Percentiles rank a stretch among this genome's conserved stretches.
These are phyloP conservation scores for Heracleum sosnowskyi DNA, from an alignment of 129 eudicot genomes.

Conservation along the genomic window DNA sequence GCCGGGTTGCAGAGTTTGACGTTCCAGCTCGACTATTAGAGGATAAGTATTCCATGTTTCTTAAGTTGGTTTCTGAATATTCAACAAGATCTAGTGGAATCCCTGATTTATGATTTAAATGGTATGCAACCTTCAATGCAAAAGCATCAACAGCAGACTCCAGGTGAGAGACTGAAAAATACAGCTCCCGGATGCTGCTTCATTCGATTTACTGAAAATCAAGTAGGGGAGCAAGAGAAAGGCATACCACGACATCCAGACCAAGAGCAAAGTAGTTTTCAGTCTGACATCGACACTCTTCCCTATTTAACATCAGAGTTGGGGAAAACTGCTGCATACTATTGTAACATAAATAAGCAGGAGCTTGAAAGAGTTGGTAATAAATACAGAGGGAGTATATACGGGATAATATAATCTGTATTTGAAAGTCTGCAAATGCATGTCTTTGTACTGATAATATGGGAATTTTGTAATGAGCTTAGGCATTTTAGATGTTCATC, in stretches of 20 bases:
- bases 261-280: slow-evolving; percentile 20
- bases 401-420: slow-evolving; percentile 3
- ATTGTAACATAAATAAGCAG: slow-evolving; percentile 46
- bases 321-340: too few species aligned
- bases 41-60: slow-evolving; percentile 75
- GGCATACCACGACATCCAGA: slow-evolving; percentile 19
- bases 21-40: slow-evolving; percentile 63
- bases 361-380: slow-evolving; percentile 19
- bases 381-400: slow-evolving; percentile 12
- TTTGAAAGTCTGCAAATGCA: background rate
- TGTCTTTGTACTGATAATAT: background rate
- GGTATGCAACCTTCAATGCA: background rate
- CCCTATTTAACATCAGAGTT: background rate
- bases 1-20: slow-evolving; percentile 91
- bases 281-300: slow-evolving; percentile 11
- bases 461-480: background rate
- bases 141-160: slow-evolving; percentile 8
- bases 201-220: slow-evolving; percentile 6
- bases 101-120: slow-evolving; percentile 35
- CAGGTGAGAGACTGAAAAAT: slow-evolving; percentile 6
- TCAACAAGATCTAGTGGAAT: slow-evolving; percentile 64
- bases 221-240: slow-evolving; percentile 13
- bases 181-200: slow-evolving; percentile 12
- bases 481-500: background rate
- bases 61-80: slow-evolving; percentile 77